These are phyloP conservation scores for Collybia sp. DNA, from an alignment of 768 basidiomycete species.

Conservation along the genomic window DNA sequence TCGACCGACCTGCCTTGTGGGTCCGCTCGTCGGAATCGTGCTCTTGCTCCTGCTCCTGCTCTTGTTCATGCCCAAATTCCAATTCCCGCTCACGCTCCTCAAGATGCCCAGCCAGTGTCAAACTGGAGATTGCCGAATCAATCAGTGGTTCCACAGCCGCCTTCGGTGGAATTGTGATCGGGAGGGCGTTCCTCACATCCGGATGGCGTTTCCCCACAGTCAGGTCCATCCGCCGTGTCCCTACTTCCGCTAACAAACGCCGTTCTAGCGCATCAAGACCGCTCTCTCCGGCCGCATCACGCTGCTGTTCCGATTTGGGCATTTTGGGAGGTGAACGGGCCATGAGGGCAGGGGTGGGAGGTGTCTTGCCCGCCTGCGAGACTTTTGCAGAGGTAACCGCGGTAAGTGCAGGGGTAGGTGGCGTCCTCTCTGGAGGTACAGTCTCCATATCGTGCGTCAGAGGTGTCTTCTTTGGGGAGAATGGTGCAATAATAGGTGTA, in stretches of 20 bases:
- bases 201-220: conserved; percentile 17
- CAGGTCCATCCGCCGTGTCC: conserved; percentile 49
- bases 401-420: conserved; percentile 49
- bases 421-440: conserved; percentile 29
- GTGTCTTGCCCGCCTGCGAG: conserved; percentile 6
- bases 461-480: conserved; percentile 1
- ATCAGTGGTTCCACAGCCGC: conserved; percentile 29
- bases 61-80: conserved; percentile 6
- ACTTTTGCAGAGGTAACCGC: conserved; percentile 33
- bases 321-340: conserved; percentile 13
- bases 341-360: conserved; percentile 10
- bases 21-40: conserved; percentile 37
- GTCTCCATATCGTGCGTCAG: background rate
- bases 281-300: conserved; percentile 29
- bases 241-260: conserved; percentile 65
- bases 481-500: conserved; percentile 2
- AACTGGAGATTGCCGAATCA: conserved; percentile 53
- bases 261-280: conserved; percentile 74
- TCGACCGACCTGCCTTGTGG: conserved; percentile 29
- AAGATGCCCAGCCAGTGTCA: conserved; percentile 39
- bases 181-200: conserved; percentile 27
- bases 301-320: background rate
- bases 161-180: conserved; percentile 30
- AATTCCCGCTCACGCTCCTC: conserved; percentile 15
- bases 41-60: conserved; percentile 17